A percentile compares a stretch with the other conserved stretches of the same genome.
These are phyloP conservation scores for Grigorovia yakushimaensis DNA, from an alignment of 805 yeast genomes.

Conservation along the genomic window DNA sequence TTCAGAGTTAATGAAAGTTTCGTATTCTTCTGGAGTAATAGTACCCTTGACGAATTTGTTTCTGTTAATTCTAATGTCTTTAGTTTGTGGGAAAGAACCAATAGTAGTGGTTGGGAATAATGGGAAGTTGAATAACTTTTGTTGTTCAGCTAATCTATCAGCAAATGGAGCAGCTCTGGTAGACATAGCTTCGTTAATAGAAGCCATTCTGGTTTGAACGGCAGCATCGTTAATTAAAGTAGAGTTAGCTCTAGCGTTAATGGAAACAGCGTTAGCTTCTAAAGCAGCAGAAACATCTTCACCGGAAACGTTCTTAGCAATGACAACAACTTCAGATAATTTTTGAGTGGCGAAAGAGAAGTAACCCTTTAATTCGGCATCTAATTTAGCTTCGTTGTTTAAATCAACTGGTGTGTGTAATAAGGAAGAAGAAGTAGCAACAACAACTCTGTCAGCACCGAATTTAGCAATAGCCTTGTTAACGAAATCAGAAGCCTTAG, in stretches of 20 bases:
- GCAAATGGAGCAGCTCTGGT: slow-evolving; percentile 84
- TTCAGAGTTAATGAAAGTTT: slow-evolving; percentile 92
- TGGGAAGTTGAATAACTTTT: slow-evolving; percentile 83
- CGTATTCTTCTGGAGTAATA: slow-evolving; percentile 89
- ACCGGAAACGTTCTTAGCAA: slow-evolving; percentile 82
- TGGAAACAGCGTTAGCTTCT: slow-evolving; percentile 78
- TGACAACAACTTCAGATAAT: slow-evolving; percentile 78
- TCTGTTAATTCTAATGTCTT: slow-evolving; percentile 97
- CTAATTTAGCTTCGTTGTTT: slow-evolving; percentile 81
- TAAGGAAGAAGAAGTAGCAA: slow-evolving; percentile 92
- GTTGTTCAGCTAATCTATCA: slow-evolving; percentile 79
- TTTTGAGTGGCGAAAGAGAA: slow-evolving; percentile 98
- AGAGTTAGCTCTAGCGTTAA: slow-evolving; percentile 78
- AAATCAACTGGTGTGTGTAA: slow-evolving; percentile 98
- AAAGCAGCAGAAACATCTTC: slow-evolving; percentile 68
- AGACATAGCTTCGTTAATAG: slow-evolving; percentile 64
- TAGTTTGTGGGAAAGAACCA: slow-evolving; percentile 99
- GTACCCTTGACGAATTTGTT: slow-evolving; percentile 97
- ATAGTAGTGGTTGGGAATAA: slow-evolving; percentile 99
- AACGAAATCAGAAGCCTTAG: slow-evolving; percentile 76
- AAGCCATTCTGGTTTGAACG: slow-evolving; percentile 79
- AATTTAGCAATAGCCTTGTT: slow-evolving; percentile 74
- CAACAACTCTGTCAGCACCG: slow-evolving; percentile 79
- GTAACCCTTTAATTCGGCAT: slow-evolving; percentile 90
- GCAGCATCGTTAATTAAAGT: slow-evolving; percentile 83